Percentiles rank a stretch among this genome's conserved stretches.
phyloP scores from a whole-genome alignment of 2,329 filamentous ascomycete genomes.

The Cladosporium sp. region DNA sequence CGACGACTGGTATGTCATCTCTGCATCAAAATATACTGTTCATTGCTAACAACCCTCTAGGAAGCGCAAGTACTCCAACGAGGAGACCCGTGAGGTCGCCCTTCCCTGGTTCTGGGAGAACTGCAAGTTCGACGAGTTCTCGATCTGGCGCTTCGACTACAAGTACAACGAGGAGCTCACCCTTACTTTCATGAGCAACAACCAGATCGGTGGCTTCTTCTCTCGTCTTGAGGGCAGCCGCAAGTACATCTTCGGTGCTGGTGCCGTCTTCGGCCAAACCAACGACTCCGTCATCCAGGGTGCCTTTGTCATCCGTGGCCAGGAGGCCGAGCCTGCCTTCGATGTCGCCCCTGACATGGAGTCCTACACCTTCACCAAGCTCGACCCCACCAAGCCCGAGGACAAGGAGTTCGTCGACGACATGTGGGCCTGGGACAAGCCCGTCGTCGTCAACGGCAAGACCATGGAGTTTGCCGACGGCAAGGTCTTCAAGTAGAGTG shows the following conservation, averaged over 20 bases:
- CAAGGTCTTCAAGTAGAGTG: constrained; percentile 96
- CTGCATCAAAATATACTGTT: background rate
- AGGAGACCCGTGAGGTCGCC: constrained; percentile 76
- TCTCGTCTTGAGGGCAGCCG: constrained; percentile 93
- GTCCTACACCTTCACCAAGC: constrained; percentile 95
- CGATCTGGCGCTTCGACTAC: constrained; percentile 90
- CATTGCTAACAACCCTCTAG: constrained; percentile 20
- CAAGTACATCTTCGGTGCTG: constrained; percentile 94
- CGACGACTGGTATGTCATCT: constrained; percentile 70
- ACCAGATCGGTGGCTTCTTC: constrained; percentile 97
- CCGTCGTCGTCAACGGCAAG: constrained; percentile 79
- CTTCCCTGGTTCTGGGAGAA: constrained; percentile 99
- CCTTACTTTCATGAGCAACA: constrained; percentile 97
- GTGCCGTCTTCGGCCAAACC: constrained; percentile 84
- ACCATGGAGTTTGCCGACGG: constrained; percentile 83
- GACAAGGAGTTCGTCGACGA: constrained; percentile 84
- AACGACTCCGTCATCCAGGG: constrained; percentile 90
- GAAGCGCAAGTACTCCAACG: constrained; percentile 98
- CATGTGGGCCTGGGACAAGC: constrained; percentile 91
- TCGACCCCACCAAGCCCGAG: constrained; percentile 81
- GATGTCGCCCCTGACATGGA: constrained; percentile 97
- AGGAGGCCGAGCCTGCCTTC: constrained; percentile 83
- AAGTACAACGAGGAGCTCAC: constrained; percentile 99
- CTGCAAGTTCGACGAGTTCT: constrained; percentile 91
- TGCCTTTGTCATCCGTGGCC: constrained; percentile 91